Percentiles rank a stretch among this genome's conserved stretches.
Evolutionary conservation across 1,284 basidiomycete species (phyloP).

Genomic region (Sutorius eximius): DNA sequence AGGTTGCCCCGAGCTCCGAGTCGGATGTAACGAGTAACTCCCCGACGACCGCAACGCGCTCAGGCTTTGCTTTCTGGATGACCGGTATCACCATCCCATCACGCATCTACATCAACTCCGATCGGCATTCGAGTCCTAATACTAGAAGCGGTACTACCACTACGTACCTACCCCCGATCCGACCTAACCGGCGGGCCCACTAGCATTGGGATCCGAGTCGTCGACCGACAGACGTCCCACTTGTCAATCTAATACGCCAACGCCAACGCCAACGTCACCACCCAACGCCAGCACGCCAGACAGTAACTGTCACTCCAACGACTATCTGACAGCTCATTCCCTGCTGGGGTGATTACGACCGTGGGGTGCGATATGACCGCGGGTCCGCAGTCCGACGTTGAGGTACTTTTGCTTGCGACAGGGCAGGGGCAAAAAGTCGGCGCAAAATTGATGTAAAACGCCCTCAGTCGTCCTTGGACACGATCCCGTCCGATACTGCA

Average conservation of each 20-base stretch:
- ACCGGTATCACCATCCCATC: no score
- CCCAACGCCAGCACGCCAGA: not conserved
- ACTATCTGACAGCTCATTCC: not conserved
- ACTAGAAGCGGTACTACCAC: no score
- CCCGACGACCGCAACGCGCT: no score
- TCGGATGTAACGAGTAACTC: no score
- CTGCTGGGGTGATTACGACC: not conserved
- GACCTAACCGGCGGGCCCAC: not conserved
- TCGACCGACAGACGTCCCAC: not conserved
- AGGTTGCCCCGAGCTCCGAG: no score
- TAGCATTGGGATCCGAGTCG: no score
- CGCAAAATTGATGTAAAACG: not conserved
- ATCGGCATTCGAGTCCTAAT: no score
- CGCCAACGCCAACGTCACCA: not conserved
- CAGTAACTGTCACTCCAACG: not conserved
- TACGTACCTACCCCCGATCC: not conserved
- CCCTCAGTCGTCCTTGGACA: not conserved
- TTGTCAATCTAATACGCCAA: not conserved
- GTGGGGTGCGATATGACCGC: conserved; percentile 20
- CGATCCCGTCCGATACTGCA: not conserved
- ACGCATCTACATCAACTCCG: no score
- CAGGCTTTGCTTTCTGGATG: no score
- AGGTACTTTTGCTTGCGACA: not conserved
- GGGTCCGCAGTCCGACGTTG: conserved; percentile 14
- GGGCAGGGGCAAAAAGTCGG: not conserved